Base-by-base conservation (phyloP, 306 rosid species). In the Castanopsis chinensis region DNA sequence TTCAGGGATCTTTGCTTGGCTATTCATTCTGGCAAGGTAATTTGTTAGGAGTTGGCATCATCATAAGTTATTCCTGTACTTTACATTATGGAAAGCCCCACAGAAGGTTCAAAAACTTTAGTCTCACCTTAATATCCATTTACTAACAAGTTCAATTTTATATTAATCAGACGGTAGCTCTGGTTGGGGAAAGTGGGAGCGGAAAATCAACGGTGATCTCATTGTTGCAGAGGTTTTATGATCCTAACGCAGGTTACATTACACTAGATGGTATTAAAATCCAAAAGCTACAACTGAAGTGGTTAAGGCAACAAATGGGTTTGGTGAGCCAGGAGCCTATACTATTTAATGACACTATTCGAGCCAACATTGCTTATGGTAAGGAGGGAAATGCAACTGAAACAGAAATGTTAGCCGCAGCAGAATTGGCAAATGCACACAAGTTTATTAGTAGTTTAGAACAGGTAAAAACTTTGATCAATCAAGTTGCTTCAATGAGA, bases 171-270 rank as follows among this genome's bases (percentile, higher is more conserved):
- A 92, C 96, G 13, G 87, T 89, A 69, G 97, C 96, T n/a, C 73
- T 92, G 21, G 97, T 91, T 3, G 97, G 97, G 6, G 97, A 92
- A 84, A 92, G 97, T 78, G 97, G 97, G 33, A 85, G 97, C 43
- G 97, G 97, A 71, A 92, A 92, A 65, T 92, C 97, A 28, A 92
- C 97, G 2, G 86, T 92, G 80, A 89, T 92, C 69, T 89, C 92
- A 5, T 28, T 92, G 83, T 43, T 92, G 86, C 92, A 92, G 53
- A 88, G 97, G 72, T 89, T 92, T 78, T 92, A 92, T 30, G 88
- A 91, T 11, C 96, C 92, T 8, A 84, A 89, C 77, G 86, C 91
- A 5, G 97, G 97, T 64, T 70, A 78, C 55, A 89, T 92, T 54
- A 89, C 82, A 59, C 79, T 92, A 33, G 97, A 92, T 78, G 92